These are phyloP conservation scores for Polychaeton citri DNA, from an alignment of 2,329 filamentous ascomycete species.

Conservation along the genomic window DNA sequence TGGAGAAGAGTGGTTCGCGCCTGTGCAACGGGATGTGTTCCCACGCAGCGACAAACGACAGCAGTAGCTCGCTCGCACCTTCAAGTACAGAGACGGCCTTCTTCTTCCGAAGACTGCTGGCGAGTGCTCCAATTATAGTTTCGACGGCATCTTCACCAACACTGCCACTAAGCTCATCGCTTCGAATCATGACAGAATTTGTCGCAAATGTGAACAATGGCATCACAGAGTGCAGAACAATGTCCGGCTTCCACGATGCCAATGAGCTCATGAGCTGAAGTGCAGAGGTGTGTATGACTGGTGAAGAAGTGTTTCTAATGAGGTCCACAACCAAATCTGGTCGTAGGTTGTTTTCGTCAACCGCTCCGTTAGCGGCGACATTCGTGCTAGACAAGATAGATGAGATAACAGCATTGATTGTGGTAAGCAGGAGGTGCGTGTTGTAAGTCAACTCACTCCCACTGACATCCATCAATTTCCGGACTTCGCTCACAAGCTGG, in stretches of 20 bases:
- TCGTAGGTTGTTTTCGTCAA: conserved; percentile 68
- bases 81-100: conserved; percentile 64
- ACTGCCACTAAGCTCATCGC: conserved; percentile 92
- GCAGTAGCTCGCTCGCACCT: conserved; percentile 76
- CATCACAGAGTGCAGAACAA: conserved; percentile 95
- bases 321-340: conserved; percentile 88
- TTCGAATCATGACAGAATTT: conserved; percentile 76
- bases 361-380: conserved; percentile 31
- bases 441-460: conserved; percentile 83
- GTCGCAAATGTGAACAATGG: conserved; percentile 99
- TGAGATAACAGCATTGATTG: conserved; percentile 64
- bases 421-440: conserved; percentile 70
- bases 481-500: conserved; percentile 70
- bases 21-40: conserved; percentile 88
- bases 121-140: conserved; percentile 82
- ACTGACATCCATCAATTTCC: conserved; percentile 67
- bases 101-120: conserved; percentile 62
- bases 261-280: conserved; percentile 77
- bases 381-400: conserved; percentile 44
- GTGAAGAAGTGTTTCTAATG: conserved; percentile 79
- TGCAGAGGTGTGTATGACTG: conserved; percentile 85
- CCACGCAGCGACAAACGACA: conserved; percentile 92
- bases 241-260: conserved; percentile 74
- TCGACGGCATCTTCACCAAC: conserved; percentile 90
- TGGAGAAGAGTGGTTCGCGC: conserved; percentile 67